Evolutionary conservation across 805 yeast species (phyloP).

Genomic region (Pichia membranifaciens): DNA sequence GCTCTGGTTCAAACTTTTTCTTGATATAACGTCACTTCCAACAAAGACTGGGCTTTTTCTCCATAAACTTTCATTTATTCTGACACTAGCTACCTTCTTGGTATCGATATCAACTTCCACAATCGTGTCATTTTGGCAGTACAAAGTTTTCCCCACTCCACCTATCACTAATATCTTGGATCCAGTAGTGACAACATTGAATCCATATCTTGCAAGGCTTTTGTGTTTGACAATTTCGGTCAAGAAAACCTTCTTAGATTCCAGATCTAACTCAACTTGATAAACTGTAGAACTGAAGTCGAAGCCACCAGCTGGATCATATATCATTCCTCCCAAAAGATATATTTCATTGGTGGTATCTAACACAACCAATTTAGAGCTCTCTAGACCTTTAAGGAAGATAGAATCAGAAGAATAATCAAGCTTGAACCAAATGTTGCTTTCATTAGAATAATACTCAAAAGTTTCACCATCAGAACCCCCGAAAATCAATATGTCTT

Average conservation of each 20-base stretch:
- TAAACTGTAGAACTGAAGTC: constrained; percentile 32
- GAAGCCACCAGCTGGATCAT: constrained; percentile 7
- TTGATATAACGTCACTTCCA: constrained; percentile 39
- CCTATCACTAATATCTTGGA: constrained; percentile 18
- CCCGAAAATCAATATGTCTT: constrained; percentile 43
- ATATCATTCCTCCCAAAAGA: constrained; percentile 43
- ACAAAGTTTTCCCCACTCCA: constrained; percentile 26
- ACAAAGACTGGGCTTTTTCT: constrained; percentile 40
- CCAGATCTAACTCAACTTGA: constrained; percentile 24
- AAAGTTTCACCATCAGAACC: constrained; percentile 29
- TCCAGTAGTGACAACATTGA: constrained; percentile 31
- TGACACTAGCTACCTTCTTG: constrained; percentile 20
- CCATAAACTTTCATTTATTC: constrained; percentile 36
- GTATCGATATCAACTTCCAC: constrained; percentile 29
- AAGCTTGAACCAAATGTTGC: constrained; percentile 8
- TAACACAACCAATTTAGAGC: constrained; percentile 4
- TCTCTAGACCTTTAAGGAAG: constrained; percentile 1
- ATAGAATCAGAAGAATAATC: neutral
- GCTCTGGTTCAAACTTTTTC: constrained; percentile 13
- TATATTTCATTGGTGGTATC: constrained; percentile 29
- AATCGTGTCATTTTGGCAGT: constrained; percentile 32
- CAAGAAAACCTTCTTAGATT: constrained; percentile 18
- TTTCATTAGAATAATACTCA: constrained; percentile 22
- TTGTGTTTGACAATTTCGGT: constrained; percentile 22
- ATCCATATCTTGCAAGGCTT: constrained; percentile 45